phyloP scores from a whole-genome alignment of 2,329 filamentous ascomycete species.

The Fusarium sp. region DNA sequence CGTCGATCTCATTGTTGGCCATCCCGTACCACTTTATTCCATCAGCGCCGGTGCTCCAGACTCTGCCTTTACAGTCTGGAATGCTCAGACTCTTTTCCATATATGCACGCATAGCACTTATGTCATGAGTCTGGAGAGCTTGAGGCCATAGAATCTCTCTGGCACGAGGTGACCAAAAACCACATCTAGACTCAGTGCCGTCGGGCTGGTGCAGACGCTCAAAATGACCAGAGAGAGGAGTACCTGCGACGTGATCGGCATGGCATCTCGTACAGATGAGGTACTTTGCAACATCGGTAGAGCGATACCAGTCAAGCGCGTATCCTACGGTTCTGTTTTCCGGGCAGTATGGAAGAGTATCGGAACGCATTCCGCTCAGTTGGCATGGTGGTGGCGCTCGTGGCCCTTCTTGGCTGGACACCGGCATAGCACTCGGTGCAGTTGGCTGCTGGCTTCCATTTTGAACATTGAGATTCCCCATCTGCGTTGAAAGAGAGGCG shows the following conservation, averaged over 20 bases:
- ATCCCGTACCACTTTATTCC: slow-evolving; percentile 48
- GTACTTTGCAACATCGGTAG: slow-evolving; percentile 44
- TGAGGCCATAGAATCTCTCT: slow-evolving; percentile 48
- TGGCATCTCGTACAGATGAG: slow-evolving; percentile 55
- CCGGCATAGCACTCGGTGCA: accelerated
- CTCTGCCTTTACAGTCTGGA: slow-evolving; percentile 44
- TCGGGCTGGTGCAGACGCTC: slow-evolving; percentile 37
- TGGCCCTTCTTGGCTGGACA: background rate
- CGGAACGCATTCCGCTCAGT: slow-evolving; percentile 36
- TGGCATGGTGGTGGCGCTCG: slow-evolving; percentile 25
- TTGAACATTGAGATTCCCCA: slow-evolving; percentile 28
- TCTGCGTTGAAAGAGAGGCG: slow-evolving; percentile 22
- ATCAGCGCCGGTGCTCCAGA: slow-evolving; percentile 32
- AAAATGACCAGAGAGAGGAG: slow-evolving; percentile 46
- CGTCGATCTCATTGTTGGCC: slow-evolving; percentile 42
- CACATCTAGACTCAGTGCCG: slow-evolving; percentile 45
- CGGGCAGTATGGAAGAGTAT: slow-evolving; percentile 44
- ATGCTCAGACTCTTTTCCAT: slow-evolving; percentile 42
- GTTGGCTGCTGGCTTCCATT: background rate
- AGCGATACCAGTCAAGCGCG: slow-evolving; percentile 46
- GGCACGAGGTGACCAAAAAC: slow-evolving; percentile 47
- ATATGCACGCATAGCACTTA: slow-evolving; percentile 43
- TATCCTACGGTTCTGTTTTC: slow-evolving; percentile 43
- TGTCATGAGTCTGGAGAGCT: slow-evolving; percentile 41
- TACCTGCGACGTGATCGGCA: slow-evolving; percentile 48